These are phyloP conservation scores for Aspergillus haitiensis DNA, from an alignment of 495 filamentous ascomycete species.

Conservation along the genomic window DNA sequence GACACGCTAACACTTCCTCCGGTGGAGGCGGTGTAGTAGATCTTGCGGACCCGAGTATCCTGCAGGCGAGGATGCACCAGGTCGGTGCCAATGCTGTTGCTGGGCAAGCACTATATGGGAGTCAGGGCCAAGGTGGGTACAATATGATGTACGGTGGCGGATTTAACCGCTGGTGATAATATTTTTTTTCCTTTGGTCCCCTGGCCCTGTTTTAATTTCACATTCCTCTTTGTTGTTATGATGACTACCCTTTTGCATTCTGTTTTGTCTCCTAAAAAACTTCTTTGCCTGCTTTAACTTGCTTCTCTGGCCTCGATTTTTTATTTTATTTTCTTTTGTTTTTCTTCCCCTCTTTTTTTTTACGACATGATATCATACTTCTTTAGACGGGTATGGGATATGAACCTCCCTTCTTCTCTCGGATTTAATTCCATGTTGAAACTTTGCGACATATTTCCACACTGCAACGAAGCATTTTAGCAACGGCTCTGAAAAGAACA, in stretches of 20 bases:
- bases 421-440: slow-evolving; percentile 30
- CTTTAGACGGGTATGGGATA: slow-evolving; percentile 31
- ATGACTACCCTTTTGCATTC: slow-evolving; percentile 28
- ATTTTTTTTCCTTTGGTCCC: slow-evolving; percentile 28
- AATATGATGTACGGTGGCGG: slow-evolving; percentile 84
- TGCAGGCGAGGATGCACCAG: slow-evolving; percentile 96
- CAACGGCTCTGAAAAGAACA: slow-evolving; percentile 37
- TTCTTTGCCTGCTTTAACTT: slow-evolving; percentile 3
- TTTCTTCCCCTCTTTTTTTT: slow-evolving; percentile 25
- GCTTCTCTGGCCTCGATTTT: background rate
- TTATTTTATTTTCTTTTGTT: slow-evolving; percentile 20
- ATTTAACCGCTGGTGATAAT: slow-evolving; percentile 70
- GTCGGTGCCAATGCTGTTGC: slow-evolving; percentile 63
- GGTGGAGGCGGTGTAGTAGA: slow-evolving; percentile 97
- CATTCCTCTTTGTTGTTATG: slow-evolving; percentile 18
- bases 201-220: slow-evolving; percentile 18
- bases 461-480: slow-evolving; percentile 36
- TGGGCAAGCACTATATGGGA: slow-evolving; percentile 84
- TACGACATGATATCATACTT: slow-evolving; percentile 42
- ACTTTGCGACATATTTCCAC: slow-evolving; percentile 33
- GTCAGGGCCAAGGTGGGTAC: slow-evolving; percentile 99
- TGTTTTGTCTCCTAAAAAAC: slow-evolving; percentile 17
- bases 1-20: slow-evolving; percentile 99
- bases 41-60: slow-evolving; percentile 99
- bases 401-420: slow-evolving; percentile 27